Percentiles rank a stretch among this genome's conserved stretches.
Conservation (phyloP, 192 early-diverging fungal species). For the Gryganskiella cystojenkinii region DNA sequence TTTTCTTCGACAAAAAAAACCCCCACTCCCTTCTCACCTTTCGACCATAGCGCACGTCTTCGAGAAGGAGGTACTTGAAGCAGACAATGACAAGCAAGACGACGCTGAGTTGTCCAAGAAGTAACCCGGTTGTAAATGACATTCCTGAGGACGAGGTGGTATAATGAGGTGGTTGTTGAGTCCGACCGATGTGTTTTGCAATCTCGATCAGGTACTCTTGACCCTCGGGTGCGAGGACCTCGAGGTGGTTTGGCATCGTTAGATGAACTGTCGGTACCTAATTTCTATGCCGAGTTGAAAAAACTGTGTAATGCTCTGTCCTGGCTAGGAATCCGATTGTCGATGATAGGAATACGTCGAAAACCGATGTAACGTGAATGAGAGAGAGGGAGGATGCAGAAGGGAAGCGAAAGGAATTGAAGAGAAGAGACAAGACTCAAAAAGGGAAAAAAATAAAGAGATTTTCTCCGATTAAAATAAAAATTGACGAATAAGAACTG, state of each 20-base stretch:
- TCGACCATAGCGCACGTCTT: slow-evolving; percentile 59
- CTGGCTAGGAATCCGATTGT: too few species aligned
- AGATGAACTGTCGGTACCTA: too few species aligned
- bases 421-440: too few species aligned
- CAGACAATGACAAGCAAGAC: slow-evolving; percentile 59
- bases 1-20: neutral
- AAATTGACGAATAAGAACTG: too few species aligned
- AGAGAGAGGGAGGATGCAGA: too few species aligned
- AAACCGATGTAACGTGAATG: too few species aligned
- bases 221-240: slow-evolving; percentile 31
- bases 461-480: too few species aligned
- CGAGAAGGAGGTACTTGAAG: slow-evolving; percentile 63
- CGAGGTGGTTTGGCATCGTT: slow-evolving; percentile 31
- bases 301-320: too few species aligned
- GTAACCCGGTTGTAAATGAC: slow-evolving; percentile 63
- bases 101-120: slow-evolving; percentile 61
- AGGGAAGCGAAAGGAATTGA: too few species aligned
- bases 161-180: slow-evolving; percentile 6
- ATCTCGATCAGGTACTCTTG: slow-evolving; percentile 43
- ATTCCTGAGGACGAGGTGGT: slow-evolving; percentile 30
- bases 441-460: too few species aligned
- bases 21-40: slow-evolving; percentile 27
- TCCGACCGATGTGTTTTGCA: slow-evolving; percentile 22
- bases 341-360: too few species aligned
- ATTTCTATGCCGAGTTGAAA: too few species aligned